These are phyloP conservation scores for Groenewaldozyma tartarivorans DNA, from an alignment of 805 yeast genomes.

Conservation along the genomic window DNA sequence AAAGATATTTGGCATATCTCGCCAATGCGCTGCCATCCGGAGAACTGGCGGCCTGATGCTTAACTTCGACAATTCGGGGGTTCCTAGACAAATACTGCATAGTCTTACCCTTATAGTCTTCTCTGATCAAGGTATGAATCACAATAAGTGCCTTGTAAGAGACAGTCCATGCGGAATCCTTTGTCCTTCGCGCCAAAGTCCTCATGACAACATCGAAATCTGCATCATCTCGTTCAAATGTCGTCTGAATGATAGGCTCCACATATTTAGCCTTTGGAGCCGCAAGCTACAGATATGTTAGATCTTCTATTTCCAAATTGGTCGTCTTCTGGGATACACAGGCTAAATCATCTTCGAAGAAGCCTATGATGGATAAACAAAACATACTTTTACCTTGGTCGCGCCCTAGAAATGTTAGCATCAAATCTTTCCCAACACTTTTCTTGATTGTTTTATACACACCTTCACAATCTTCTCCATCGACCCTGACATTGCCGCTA, in stretches of 20 bases:
- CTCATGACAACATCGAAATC: constrained; percentile 63
- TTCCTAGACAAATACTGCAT: constrained; percentile 46
- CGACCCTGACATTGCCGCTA: constrained; percentile 21
- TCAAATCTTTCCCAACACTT: no score
- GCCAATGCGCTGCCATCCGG: constrained; percentile 34
- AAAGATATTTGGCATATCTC: constrained; percentile 64
- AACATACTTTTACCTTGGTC: constrained; percentile 46
- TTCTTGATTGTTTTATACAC: no score
- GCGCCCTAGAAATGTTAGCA: constrained; percentile 58
- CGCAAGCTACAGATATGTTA: constrained; percentile 44
- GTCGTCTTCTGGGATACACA: no score
- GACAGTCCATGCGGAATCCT: constrained; percentile 83
- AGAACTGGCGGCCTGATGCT: constrained; percentile 19
- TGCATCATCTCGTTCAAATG: constrained; percentile 46
- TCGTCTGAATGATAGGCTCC: constrained; percentile 78
- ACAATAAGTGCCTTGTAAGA: constrained; percentile 81
- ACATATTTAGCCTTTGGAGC: constrained; percentile 97
- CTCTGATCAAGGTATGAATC: constrained; percentile 82
- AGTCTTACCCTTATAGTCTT: constrained; percentile 75
- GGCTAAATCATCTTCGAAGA: no score
- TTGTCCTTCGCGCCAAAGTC: constrained; percentile 50
- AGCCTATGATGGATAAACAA: no score
- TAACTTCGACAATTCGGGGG: constrained; percentile 42
- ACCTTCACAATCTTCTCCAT: constrained; percentile 68
- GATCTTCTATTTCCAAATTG: background rate